Percentiles rank a stretch among this genome's conserved stretches.
phyloP scores from a whole-genome alignment of 257 asterid genomes.

The Primulina eburnea region DNA sequence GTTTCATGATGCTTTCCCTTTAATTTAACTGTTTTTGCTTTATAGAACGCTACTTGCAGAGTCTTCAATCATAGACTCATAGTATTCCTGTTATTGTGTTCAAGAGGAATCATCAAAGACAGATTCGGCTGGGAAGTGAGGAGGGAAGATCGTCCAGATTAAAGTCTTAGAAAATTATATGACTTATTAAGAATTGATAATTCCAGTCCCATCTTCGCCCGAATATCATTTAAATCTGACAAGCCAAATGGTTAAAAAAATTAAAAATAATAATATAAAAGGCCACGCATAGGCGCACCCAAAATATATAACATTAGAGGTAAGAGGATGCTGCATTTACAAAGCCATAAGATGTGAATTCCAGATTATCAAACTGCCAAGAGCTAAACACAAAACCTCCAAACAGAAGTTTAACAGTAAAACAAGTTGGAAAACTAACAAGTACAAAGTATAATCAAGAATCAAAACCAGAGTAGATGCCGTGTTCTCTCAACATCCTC shows the following conservation, averaged over 20 bases:
- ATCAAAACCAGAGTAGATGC: constrained; percentile 95
- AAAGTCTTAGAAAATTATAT: background rate
- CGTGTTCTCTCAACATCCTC: constrained; percentile 78
- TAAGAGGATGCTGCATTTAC: constrained; percentile 2
- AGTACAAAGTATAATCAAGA: constrained; percentile 34
- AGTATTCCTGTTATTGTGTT: background rate
- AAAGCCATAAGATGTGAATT: background rate
- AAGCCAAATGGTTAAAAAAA: background rate
- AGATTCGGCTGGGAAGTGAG: background rate
- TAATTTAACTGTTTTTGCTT: no score
- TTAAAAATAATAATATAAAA: no score
- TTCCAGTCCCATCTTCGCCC: background rate
- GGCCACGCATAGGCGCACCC: background rate
- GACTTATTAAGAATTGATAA: background rate
- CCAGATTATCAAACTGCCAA: background rate
- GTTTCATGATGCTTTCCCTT: no score
- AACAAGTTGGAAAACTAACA: background rate
- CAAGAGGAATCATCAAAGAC: background rate
- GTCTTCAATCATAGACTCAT: no score
- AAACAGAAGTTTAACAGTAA: background rate
- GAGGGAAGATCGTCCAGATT: background rate
- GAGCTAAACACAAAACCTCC: constrained; percentile 7
- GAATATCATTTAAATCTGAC: background rate
- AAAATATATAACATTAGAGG: no score
- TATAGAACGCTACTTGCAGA: no score